These are phyloP conservation scores for Trichoderma pleuroti DNA, from an alignment of 2,329 filamentous ascomycete species.

Conservation along the genomic window DNA sequence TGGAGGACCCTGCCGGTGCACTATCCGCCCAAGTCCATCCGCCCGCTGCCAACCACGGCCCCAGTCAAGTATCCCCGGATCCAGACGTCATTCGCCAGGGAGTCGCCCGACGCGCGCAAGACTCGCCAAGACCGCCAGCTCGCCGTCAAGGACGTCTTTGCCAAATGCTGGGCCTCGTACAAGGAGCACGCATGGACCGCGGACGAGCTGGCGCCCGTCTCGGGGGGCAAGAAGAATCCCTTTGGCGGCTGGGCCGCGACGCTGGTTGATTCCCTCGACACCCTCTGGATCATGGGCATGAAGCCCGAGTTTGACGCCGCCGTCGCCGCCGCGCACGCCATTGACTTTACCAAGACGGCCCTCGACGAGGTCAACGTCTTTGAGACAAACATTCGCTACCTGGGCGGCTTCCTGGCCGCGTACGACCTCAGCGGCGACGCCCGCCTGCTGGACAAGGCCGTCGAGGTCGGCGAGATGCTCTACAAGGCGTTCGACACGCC, in stretches of 20 bases:
- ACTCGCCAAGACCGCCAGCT: constrained; percentile 29
- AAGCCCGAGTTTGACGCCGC: constrained; percentile 54
- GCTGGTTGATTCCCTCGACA: constrained; percentile 58
- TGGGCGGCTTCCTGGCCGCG: constrained; percentile 50
- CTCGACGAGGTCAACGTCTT: constrained; percentile 46
- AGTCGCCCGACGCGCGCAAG: constrained; percentile 20
- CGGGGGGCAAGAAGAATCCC: constrained; percentile 42
- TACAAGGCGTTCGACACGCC: constrained; percentile 52
- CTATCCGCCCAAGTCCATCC: constrained; percentile 30
- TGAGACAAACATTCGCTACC: constrained; percentile 53
- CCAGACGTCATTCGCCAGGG: constrained; percentile 30
- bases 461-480: constrained; percentile 51
- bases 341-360: constrained; percentile 49
- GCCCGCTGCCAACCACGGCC: constrained; percentile 30
- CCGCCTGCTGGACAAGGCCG: constrained; percentile 44
- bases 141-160: constrained; percentile 42
- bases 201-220: constrained; percentile 50
- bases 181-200: constrained; percentile 49
- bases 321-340: constrained; percentile 43
- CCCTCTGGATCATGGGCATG: constrained; percentile 60
- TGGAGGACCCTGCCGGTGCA: constrained; percentile 29
- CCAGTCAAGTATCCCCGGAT: constrained; percentile 33
- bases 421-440: constrained; percentile 47
- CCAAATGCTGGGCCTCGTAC: constrained; percentile 49
- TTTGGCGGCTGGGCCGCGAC: constrained; percentile 58